These are phyloP conservation scores for Oenanthe sinensis DNA, from an alignment of 129 eudicot species.

Conservation along the genomic window DNA sequence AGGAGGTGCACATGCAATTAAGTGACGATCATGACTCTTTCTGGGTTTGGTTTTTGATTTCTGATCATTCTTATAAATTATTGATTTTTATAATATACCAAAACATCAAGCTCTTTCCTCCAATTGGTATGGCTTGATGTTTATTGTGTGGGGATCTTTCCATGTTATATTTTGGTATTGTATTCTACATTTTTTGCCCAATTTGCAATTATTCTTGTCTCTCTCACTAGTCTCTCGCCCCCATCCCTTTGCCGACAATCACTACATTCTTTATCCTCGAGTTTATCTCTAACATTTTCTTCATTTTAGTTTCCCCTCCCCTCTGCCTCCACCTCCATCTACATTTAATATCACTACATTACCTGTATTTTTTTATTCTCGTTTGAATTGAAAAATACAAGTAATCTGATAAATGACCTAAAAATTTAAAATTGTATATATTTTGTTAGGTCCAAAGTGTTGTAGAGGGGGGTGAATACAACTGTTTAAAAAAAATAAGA, in stretches of 20 bases:
- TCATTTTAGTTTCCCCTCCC: neutral
- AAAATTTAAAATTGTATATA: too few species aligned
- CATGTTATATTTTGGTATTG: constrained; percentile 34
- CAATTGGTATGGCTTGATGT: constrained; percentile 25
- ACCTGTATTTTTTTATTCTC: too few species aligned
- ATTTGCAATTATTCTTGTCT: constrained; percentile 41
- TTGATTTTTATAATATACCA: neutral
- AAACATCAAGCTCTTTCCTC: neutral
- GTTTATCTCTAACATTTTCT: neutral
- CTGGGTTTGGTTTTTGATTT: constrained; percentile 11
- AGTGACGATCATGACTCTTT: constrained; percentile 13
- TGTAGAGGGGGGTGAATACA: too few species aligned
- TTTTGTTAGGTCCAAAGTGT: too few species aligned
- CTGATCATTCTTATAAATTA: neutral
- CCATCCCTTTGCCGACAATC: constrained; percentile 11
- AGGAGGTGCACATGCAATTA: constrained; percentile 15
- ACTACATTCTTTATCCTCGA: neutral
- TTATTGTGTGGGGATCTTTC: constrained; percentile 53
- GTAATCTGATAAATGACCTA: too few species aligned
- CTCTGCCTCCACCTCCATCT: neutral
- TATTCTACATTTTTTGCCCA: constrained; percentile 13
- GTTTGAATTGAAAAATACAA: too few species aligned
- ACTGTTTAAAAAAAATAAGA: too few species aligned
- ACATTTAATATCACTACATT: too few species aligned
- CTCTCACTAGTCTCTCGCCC: constrained; percentile 12